A percentile compares a stretch with the other conserved stretches of the same genome.
These are phyloP conservation scores for Hypoxylon sp. DNA, from an alignment of 2,329 filamentous ascomycete species.

Conservation along the genomic window DNA sequence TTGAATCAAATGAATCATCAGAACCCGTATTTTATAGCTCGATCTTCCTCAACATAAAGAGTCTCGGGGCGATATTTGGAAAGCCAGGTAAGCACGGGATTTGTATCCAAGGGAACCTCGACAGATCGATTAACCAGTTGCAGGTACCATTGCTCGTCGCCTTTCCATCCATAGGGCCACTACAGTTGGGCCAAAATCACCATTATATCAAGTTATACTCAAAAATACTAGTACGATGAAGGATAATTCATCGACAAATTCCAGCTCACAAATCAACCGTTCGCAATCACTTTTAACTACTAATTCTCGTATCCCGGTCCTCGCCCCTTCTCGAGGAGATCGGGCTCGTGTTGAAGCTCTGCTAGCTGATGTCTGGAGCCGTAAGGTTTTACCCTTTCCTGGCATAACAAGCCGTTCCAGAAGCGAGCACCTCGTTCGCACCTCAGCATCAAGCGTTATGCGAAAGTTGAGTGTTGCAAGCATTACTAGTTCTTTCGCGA, in stretches of 20 bases:
- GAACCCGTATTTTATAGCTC: conserved; percentile 71
- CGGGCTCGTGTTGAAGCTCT: conserved; percentile 81
- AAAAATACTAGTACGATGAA: conserved; percentile 84
- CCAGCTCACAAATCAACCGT: conserved; percentile 74
- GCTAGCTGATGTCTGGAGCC: conserved; percentile 86
- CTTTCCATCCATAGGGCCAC: conserved; percentile 86
- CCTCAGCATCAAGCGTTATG: conserved; percentile 88
- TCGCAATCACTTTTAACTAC: conserved; percentile 85
- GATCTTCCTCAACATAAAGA: conserved; percentile 79
- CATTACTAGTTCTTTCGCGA: conserved; percentile 82
- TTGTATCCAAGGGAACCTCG: not conserved
- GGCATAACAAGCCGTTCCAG: conserved; percentile 78
- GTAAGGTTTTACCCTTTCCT: conserved; percentile 83
- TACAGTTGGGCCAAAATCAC: conserved; percentile 78
- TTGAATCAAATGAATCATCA: conserved; percentile 64
- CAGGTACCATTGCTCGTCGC: conserved; percentile 74
- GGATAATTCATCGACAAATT: conserved; percentile 63
- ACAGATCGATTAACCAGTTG: conserved; percentile 22
- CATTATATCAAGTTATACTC: conserved; percentile 83
- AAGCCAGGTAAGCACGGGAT: conserved; percentile 70
- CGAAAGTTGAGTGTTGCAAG: conserved; percentile 88
- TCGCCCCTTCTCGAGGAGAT: conserved; percentile 82
- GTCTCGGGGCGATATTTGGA: conserved; percentile 81
- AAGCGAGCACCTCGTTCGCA: conserved; percentile 80
- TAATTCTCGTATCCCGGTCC: conserved; percentile 74